Evolutionary conservation across 106 monocot species (phyloP), one percentile per base, ranked within the genome.

Genomic region (Allium sativum): DNA sequence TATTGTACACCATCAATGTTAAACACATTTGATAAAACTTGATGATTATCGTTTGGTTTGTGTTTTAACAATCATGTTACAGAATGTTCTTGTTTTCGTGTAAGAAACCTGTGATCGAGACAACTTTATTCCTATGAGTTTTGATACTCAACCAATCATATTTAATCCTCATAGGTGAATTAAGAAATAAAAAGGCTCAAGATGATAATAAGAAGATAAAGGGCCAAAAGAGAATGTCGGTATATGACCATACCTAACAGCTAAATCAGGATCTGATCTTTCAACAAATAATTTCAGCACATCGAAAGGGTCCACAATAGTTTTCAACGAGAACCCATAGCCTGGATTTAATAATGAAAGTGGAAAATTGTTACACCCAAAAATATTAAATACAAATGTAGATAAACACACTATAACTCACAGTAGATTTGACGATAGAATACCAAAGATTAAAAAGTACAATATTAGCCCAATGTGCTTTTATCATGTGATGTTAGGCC

Each of bases 221-320:
- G 16, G 44, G 16, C 40, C 8, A 42, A 4, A 61, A 45, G 42
- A 69, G 51, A 51, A 21, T 40, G 51, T 47, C 46, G n/a, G 21
- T 48, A 21, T 19, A 46, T 48, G 58, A 21, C n/a, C 44, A 18
- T 74, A 93, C 93, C 88, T 88, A 14, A 84, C 60, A 66, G 88
- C 88, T 75, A 85, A 70, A 69, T 73, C 19, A 40, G 78, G 79
- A 68, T 93, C 72, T 45, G 72, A 65, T 57, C 78, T 79, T 52
- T 79, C 68, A 42, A 93, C 74, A 78, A 88, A 77, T 70, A 80
- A 68, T 66, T 72, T 88, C 65, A 93, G 21, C 19, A 85, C 61
- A 42, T 80, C 67, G 65, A 70, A 54, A 31, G 93, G 93, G 64
- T 88, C 77, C 22, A 75, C 65, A 48, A 88, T 77, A 48, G 69